Evolutionary conservation across 1,139 yeast genomes (phyloP), one percentile per base, ranked within the genome.

Genomic region (Lodderomyces metapsilosis): DNA sequence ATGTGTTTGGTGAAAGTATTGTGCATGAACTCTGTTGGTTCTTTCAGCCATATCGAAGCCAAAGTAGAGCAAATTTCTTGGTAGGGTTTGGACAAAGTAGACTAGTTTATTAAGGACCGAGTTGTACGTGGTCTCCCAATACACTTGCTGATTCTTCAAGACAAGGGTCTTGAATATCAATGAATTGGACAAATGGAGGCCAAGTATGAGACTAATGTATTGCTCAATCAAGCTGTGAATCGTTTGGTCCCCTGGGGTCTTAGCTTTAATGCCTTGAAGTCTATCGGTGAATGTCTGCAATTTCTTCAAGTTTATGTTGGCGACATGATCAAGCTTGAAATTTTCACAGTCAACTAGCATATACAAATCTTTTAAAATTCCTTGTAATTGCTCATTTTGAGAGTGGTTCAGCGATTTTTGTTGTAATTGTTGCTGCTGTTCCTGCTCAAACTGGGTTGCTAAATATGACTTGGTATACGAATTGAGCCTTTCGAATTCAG

Each of bases 51-150:
- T 37, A 13, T 42, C 38, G 20, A 28, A 12, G 2, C 47, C 48
- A 21, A 59, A 51, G 5, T 51, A 44, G 37, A 45, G 56, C 3
- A 59, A 11, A 33, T 52, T 58, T 5, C 49, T 22, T 1, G 77
- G 77, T 8, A 59, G 45, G 3, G 62, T 59, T 47, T 71, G 76
- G 3, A 69, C 47, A 20, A 64, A 62, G 48, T 66, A 71, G 10
- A 66, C 44, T 28, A 58, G 31, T 46, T 67, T 69, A 32, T 53
- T 52, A 21, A 53, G 36, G 5, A 52, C 41, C 12, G 72, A 66
- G 28, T 52, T 49, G 32, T 54, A 49, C 34, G 71, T 43, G 5
- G 53, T 54, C 20, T 57, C 57, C 76, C 76, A 71, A 47, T 71
- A 71, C 5, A 57, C 56, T 46, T 62, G 52, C 43, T 70, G 65